Conservation (phyloP, 2,329 filamentous ascomycete species). For the Verticillium nubilum region DNA sequence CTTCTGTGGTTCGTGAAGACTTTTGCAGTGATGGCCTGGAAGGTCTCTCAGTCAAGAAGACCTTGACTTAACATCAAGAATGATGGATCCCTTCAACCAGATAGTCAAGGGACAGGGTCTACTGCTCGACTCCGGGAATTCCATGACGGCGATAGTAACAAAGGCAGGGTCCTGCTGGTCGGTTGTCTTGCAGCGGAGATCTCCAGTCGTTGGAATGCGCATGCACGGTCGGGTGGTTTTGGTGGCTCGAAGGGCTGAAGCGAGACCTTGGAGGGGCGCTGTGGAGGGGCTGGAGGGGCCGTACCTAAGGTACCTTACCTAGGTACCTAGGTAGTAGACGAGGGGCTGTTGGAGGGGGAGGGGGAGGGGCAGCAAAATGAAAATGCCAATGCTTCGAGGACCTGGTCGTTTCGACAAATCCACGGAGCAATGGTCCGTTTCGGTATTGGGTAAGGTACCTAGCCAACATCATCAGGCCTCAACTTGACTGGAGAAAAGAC, state of each 20-base stretch:
- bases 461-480: too few species aligned
- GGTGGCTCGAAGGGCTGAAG: neutral
- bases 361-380: neutral
- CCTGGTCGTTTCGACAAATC: neutral
- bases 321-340: too few species aligned
- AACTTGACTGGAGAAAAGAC: too few species aligned
- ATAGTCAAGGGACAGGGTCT: neutral
- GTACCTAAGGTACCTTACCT: too few species aligned
- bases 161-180: neutral
- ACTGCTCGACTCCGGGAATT: neutral
- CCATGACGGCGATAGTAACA: neutral
- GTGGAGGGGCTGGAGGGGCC: neutral
- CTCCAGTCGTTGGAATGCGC: neutral
- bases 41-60: too few species aligned
- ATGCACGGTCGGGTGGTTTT: neutral
- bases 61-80: too few species aligned
- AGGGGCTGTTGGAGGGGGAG: neutral
- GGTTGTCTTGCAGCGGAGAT: neutral
- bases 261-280: neutral
- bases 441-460: too few species aligned
- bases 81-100: neutral
- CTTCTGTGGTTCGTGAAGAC: too few species aligned
- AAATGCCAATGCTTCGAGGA: neutral
- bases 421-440: neutral
- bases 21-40: too few species aligned